Evolutionary conservation across 2,329 filamentous ascomycete genomes (phyloP).

Genomic region (Juglanconis juglandina): DNA sequence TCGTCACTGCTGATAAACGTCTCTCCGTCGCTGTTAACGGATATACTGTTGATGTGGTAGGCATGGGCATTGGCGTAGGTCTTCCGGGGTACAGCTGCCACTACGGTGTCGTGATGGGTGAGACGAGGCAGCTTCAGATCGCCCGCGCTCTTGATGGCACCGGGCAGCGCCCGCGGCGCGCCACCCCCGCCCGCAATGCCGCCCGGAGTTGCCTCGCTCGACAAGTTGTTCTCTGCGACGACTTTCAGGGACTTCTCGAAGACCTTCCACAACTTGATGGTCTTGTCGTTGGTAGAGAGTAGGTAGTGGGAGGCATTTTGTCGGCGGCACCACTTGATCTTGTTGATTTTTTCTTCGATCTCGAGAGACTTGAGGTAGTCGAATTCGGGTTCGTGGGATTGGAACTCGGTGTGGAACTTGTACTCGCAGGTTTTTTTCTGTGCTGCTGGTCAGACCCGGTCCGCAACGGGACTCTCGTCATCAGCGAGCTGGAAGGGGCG

Average conservation of each 20-base stretch:
- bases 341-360: conserved; percentile 99
- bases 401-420: conserved; percentile 99
- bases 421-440: conserved; percentile 99
- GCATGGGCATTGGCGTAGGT: conserved; percentile 98
- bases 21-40: conserved; percentile 99
- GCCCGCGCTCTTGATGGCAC: conserved; percentile 73
- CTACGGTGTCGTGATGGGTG: conserved; percentile 97
- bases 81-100: conserved; percentile 90
- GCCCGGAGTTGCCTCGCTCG: conserved; percentile 83
- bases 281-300: conserved; percentile 98
- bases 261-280: conserved; percentile 99
- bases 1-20: conserved; percentile 99
- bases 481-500: neutral
- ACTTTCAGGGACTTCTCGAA: conserved; percentile 99
- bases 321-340: conserved; percentile 99
- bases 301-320: conserved; percentile 99
- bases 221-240: conserved; percentile 97
- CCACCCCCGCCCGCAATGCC: conserved; percentile 73
- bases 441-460: conserved; percentile 30
- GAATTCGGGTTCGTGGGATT: conserved; percentile 98
- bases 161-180: conserved; percentile 67
- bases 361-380: conserved; percentile 98
- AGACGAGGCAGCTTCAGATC: conserved; percentile 92
- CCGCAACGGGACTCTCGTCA: neutral
- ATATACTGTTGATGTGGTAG: conserved; percentile 99